phyloP scores from a whole-genome alignment of 1,284 basidiomycete species.

The Sanghuangporus baumii region DNA sequence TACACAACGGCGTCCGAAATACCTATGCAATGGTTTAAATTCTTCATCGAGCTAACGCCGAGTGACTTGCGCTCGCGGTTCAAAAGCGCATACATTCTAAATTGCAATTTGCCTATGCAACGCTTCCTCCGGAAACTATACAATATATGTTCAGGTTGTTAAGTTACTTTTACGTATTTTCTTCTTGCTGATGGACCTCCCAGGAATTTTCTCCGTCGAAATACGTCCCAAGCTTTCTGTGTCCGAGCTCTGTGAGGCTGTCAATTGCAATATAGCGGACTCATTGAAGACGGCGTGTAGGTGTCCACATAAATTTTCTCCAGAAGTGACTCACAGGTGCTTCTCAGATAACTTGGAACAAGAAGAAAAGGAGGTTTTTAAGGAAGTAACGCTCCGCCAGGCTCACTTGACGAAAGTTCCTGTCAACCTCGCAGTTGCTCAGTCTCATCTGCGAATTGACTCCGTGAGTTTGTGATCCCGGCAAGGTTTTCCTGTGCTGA shows the following conservation, averaged over 20 bases:
- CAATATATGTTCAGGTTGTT: constrained; percentile 66
- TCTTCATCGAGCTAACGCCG: constrained; percentile 75
- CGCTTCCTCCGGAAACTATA: constrained; percentile 72
- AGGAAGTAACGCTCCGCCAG: constrained; percentile 58
- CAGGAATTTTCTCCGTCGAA: constrained; percentile 52
- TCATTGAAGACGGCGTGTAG: constrained; percentile 52
- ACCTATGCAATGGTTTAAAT: constrained; percentile 78
- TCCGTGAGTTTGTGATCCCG: constrained; percentile 40
- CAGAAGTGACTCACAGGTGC: neutral
- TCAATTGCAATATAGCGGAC: constrained; percentile 44
- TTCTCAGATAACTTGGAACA: constrained; percentile 50
- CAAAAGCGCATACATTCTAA: constrained; percentile 62
- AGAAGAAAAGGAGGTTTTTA: constrained; percentile 47
- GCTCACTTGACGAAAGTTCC: constrained; percentile 56
- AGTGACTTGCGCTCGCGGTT: constrained; percentile 56
- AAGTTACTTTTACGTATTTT: neutral
- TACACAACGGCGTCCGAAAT: constrained; percentile 75
- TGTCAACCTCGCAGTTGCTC: constrained; percentile 55
- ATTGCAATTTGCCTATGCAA: constrained; percentile 72
- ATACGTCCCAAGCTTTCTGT: constrained; percentile 57
- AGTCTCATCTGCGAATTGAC: constrained; percentile 62
- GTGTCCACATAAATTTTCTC: constrained; percentile 18
- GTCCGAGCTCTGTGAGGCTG: constrained; percentile 48
- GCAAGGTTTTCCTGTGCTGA: neutral
- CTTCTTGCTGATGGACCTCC: constrained; percentile 12